Conservation (phyloP, 768 basidiomycete genomes). For the Boletus reticulatus region DNA sequence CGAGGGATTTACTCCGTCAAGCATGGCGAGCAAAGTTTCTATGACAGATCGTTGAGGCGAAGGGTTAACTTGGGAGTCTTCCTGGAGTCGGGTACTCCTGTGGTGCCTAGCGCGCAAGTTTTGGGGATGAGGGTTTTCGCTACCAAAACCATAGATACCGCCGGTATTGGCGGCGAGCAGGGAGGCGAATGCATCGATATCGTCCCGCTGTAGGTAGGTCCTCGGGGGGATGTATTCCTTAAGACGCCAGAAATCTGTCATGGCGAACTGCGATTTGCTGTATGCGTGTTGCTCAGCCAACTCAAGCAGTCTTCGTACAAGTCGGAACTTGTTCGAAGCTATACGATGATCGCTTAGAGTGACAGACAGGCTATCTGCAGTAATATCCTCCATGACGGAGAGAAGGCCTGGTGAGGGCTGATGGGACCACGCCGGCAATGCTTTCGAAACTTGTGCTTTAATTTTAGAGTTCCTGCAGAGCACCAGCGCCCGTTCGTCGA, state of each 20-base stretch:
- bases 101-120: slow-evolving; percentile 41
- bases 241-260: slow-evolving; percentile 78
- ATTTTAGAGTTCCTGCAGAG: slow-evolving; percentile 41
- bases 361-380: slow-evolving; percentile 45
- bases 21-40: slow-evolving; percentile 52
- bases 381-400: slow-evolving; percentile 44
- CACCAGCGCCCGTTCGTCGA: slow-evolving; percentile 50
- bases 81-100: slow-evolving; percentile 10
- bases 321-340: slow-evolving; percentile 71
- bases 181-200: slow-evolving; percentile 69
- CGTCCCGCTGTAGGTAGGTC: slow-evolving; percentile 57
- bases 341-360: slow-evolving; percentile 60
- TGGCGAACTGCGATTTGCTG: slow-evolving; percentile 46
- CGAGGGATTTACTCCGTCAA: slow-evolving; percentile 48
- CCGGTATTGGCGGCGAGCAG: slow-evolving; percentile 61
- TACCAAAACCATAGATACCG: slow-evolving; percentile 57
- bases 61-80: slow-evolving; percentile 17
- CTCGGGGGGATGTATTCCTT: slow-evolving; percentile 69
- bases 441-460: slow-evolving; percentile 45
- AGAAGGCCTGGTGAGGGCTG: slow-evolving; percentile 49
- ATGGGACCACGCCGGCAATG: slow-evolving; percentile 76
- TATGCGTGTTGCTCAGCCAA: slow-evolving; percentile 40
- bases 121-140: slow-evolving; percentile 44
- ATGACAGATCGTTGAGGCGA: slow-evolving; percentile 51
- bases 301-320: slow-evolving; percentile 64